Base-by-base conservation (phyloP, 1,284 basidiomycete genomes). In the Trichosporon sp. region DNA sequence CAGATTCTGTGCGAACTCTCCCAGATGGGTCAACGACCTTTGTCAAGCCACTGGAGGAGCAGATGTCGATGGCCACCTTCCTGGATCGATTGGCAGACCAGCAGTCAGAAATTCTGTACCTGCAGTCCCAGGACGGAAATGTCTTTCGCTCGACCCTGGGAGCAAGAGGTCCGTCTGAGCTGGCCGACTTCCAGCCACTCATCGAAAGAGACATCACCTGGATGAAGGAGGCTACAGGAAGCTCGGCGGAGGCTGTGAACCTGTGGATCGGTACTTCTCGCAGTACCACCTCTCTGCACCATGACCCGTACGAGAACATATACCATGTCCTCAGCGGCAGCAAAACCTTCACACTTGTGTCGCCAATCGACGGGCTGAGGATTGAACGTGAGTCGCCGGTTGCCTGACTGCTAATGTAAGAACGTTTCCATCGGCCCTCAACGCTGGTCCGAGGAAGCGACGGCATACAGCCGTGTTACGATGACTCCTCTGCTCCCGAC, bases 81-180 rank as follows among this genome's bases (percentile, higher is more conserved):
- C 77, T 94, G 13, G 35, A 62, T 21, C 69, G 44, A 8, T 15
- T 65, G 72, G 66, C 72, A 65, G 23, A 13, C 31, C 18, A 23
- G 4, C 15, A 23, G 18, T 29, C 35, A n/a, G 87, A 91, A 65
- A 86, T 89, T 3, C 83, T 86, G 70, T 96, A 95, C 80, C 85
- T 96, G 6, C 94, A 96, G 80, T 92, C 91, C 1, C 94, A 96
- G 80, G 93, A 96, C 79, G 93, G 93, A 11, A 96, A 96, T 79
- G 75, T 96, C 34, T 92, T 88, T 74, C 77, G 81, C 23, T 73
- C 75, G 0, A 64, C 72, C n/a, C 73, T 74, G 1, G 72, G 71
- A 13, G 51, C 71, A 23, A 42, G 56, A 21, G 72, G 70, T 53
- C 74, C 78, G 3, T 89, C 90, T 11, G 90, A 93, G 78, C 89